Evolutionary conservation across 148 eudicot genomes (phyloP).

Genomic region (Persicaria maculosa): DNA sequence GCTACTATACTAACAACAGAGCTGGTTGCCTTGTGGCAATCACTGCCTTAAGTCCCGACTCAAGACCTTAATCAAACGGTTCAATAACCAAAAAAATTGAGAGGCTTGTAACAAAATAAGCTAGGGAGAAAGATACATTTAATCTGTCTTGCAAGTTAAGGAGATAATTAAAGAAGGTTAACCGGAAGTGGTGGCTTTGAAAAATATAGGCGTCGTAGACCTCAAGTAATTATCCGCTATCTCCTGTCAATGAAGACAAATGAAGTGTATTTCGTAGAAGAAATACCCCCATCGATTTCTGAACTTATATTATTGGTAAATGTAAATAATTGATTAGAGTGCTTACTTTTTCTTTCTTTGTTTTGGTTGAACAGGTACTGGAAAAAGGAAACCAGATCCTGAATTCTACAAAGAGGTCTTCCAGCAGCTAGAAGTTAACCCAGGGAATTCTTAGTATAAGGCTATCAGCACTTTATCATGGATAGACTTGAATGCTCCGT

Average conservation of each 20-base stretch:
- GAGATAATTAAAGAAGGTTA: too few relatives aligned
- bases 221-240: too few relatives aligned
- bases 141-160: too few relatives aligned
- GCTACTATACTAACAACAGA: too few relatives aligned
- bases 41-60: too few relatives aligned
- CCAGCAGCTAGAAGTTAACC: conserved; percentile 48
- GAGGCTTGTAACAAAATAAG: too few relatives aligned
- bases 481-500: background rate
- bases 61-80: too few relatives aligned
- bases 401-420: conserved; percentile 55
- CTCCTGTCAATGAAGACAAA: background rate
- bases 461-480: background rate
- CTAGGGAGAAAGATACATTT: too few relatives aligned
- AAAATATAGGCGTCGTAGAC: too few relatives aligned
- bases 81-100: too few relatives aligned
- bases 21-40: too few relatives aligned
- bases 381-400: conserved; percentile 81
- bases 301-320: background rate
- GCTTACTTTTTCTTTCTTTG: conserved; percentile 6
- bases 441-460: conserved; percentile 23
- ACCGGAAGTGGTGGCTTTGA: too few relatives aligned
- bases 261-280: background rate
- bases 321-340: background rate
- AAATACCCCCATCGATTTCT: background rate
- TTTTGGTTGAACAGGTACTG: conserved; percentile 25